phyloP scores from a whole-genome alignment of 2,329 filamentous ascomycete genomes.

The Ceratocystis huliohia region DNA sequence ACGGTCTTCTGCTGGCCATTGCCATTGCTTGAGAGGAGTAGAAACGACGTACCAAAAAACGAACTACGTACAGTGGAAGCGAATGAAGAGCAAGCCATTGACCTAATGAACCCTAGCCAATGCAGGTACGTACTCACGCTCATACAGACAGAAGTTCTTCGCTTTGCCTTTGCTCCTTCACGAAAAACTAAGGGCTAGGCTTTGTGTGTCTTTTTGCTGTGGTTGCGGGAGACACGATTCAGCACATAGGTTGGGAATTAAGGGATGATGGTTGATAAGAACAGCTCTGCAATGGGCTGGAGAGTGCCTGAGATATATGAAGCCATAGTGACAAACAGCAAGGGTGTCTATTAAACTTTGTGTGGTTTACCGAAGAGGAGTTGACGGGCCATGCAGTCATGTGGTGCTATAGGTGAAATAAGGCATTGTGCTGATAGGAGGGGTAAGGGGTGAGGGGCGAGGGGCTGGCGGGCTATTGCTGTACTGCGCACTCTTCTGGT shows the following conservation, averaged over 20 bases:
- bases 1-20: no score
- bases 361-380: background rate
- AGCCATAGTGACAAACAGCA: background rate
- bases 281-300: background rate
- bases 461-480: background rate
- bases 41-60: no score
- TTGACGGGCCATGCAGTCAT: background rate
- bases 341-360: background rate
- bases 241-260: no score
- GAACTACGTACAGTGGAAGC: no score
- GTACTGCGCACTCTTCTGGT: background rate
- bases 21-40: no score
- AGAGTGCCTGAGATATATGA: background rate
- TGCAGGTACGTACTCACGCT: conserved; percentile 1
- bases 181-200: background rate
- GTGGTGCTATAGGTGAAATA: background rate
- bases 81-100: no score
- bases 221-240: no score
- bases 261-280: no score
- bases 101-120: background rate
- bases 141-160: background rate
- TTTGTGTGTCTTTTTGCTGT: background rate
- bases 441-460: background rate
- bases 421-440: background rate
- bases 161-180: background rate